Base-by-base conservation (phyloP, 78 protist species). In the Isochrysis galbana region DNA sequence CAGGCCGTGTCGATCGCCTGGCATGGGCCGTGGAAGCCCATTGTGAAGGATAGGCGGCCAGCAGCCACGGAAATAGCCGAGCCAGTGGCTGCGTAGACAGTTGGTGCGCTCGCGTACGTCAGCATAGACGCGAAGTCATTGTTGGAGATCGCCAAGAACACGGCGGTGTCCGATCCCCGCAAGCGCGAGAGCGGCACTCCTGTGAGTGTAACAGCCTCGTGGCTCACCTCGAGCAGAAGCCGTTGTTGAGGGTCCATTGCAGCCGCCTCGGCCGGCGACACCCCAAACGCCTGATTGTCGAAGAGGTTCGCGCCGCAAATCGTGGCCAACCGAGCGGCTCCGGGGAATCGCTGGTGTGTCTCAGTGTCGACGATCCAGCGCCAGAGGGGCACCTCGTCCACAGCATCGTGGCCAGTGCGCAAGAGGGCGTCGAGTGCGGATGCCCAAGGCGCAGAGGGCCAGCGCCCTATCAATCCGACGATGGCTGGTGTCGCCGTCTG, bases 11-110 rank as follows among this genome's bases (percentile, higher is more conserved):
- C 94, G 55, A 97, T 10, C 0, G 96, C 42, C 42, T 97, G 10
- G 1, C 95, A 80, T 7, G 98, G 98, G 11, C 98, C 98, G n/a
- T 74, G 55, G n/a, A 96, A 90, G 83, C 96, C 97, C 42, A 95
- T 83, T 22, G 55, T 38, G 78, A 93, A 97, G 25, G 98, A 93
- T 0, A 97, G 21, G 22, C 98, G 90, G 93, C 84, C 84, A 17
- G 84, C 44, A 17, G 47, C 84, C 29, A 77, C 78, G 32, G 95
- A 51, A 46, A 36, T 19, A 23, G 1, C 19, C 34, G 17, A 2
- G 46, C 84, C 84, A 17, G 84, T 77, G 34, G 46, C 84, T 41
- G 84, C 84, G 84, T 77, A 77, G 34, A 39, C 84, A 54, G 44
- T 5, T 10, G 29, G 22, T 3, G 74, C 74, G 74, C 34, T 23